Evolutionary conservation across 139 green algal genomes (phyloP), one percentile per base, ranked within the genome.

Genomic region (Picochlorum sp.): DNA sequence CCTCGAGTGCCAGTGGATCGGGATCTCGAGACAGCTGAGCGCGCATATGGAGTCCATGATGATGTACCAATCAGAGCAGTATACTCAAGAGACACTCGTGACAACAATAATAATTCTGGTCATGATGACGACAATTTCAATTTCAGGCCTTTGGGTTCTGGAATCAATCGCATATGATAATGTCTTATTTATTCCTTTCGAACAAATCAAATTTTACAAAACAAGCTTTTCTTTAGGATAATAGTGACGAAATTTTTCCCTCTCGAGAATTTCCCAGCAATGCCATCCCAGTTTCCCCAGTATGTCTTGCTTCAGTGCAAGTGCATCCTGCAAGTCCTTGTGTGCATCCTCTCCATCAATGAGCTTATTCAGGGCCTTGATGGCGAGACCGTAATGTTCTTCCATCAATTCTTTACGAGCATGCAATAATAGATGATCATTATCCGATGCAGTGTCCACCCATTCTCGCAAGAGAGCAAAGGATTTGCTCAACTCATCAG

Each of bases 401-500:
- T 67, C 71, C 0, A 62, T 45, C 10, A 70, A 72, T 68, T 91
- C 82, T 34, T 69, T 67, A 18, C 66, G 63, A 9, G 86, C 81
- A 57, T 88, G 76, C 65, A 93, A 77, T 47, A 82, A 16, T 14
- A 79, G 65, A 66, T 86, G 65, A 16, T 72, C 50, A 10, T 66
- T 44, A 1, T 86, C 76, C 9, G 71, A 71, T 3, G 67, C 37
- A 6, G 81, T 84, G 69, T 90, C 80, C 24, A 78, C 80, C 84
- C 83, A 92, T 49, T 77, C 76, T 10, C 75, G 70, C 57, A 95
- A 74, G 61, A 83, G 67, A 2, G 28, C n/a, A 21, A 77, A 70
- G 3, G 70, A 45, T 1, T 16, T 11, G 8, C 1, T 11, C 34
- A 41, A 41, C 34, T 41, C 5, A 41, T 41, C 34, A 9, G 34